Conservation (phyloP, 1,284 basidiomycete genomes). For the Cryptococcus maquisensis region DNA sequence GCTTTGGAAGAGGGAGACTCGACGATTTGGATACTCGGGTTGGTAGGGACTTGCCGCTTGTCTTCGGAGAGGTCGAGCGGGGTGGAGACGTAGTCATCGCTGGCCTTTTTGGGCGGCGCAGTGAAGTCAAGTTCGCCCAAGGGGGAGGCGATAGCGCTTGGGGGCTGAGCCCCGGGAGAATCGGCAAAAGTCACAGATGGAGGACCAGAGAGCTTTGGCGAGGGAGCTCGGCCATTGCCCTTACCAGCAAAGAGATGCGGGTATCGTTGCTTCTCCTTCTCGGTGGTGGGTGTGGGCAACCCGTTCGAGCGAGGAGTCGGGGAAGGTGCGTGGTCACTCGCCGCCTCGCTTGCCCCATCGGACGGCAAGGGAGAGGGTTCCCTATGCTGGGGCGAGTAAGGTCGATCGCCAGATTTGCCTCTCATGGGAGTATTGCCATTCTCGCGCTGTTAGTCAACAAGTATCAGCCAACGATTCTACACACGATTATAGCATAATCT, state of each 20-base stretch:
- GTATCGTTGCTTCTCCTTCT: neutral
- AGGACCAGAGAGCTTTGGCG: neutral
- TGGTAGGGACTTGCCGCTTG: too few species aligned
- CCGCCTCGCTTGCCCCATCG: neutral
- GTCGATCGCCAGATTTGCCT: constrained; percentile 1
- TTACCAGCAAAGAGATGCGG: neutral
- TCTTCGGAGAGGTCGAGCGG: too few species aligned
- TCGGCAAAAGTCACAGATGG: too few species aligned
- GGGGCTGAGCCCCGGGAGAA: too few species aligned
- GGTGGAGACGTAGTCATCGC: too few species aligned
- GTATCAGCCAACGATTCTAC: neutral
- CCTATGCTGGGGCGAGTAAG: neutral
- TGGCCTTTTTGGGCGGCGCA: too few species aligned
- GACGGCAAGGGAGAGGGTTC: neutral
- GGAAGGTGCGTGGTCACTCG: too few species aligned
- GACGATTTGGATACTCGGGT: constrained; percentile 10
- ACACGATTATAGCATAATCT: too few species aligned
- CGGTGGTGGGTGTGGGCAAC: too few species aligned
- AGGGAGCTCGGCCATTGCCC: neutral
- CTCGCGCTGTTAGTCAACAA: constrained; percentile 10
- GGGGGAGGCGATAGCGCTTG: too few species aligned
- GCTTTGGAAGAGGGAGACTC: constrained; percentile 33
- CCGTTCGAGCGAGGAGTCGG: too few species aligned
- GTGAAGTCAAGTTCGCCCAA: too few species aligned
- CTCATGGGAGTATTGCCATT: constrained; percentile 8